Evolutionary conservation across 441 rosid genomes (phyloP), one percentile per base, ranked within the genome.

Genomic region (Corymbia calophylla): DNA sequence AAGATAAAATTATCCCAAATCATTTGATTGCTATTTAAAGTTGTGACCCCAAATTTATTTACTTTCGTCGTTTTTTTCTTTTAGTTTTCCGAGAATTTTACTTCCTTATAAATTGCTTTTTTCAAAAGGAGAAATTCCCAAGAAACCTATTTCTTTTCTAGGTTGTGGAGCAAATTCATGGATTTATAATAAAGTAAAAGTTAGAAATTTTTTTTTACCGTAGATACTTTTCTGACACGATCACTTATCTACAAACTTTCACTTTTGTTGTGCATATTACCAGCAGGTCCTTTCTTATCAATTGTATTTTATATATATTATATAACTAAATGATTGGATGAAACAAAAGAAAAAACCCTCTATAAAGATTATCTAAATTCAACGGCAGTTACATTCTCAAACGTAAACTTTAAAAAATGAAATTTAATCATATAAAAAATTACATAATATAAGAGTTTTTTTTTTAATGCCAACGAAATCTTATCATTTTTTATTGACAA

Each of bases 241-340:
- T 25, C 64, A 58, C 64, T 58, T 25, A 6, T 2, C 10, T 58
- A 58, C 1, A 0, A 0, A 58, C 11, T 58, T 58, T 58, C n/a
- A 58, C 2, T 58, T 58, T 25, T 58, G 9, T 9, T 10, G n/a
- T 58, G n/a, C 64, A 58, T 25, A 0, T 25, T 29, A 25, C n/a
- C 10, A 58, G 25, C 14, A 10, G 25, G 0, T 0, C 64, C n/a
- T 58, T 56, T 56, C 14, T 58, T 58, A 58, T 58, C 0, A 0
- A 25, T 58, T 2, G 15, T 25, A 0, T 58, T 58, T 58, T 58
- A 10, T 14, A 58, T 1, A 1, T 10, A 25, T 58, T 2, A 56
- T 56, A 23, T 0, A 58, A 23, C 10, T 25, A 10, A 58, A 58
- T 58, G 14, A 58, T 58, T 2, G 64, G 25, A 58, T 58, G n/a